Conservation (phyloP, 1,139 yeast genomes). For the Lodderomyces beijingensis region DNA sequence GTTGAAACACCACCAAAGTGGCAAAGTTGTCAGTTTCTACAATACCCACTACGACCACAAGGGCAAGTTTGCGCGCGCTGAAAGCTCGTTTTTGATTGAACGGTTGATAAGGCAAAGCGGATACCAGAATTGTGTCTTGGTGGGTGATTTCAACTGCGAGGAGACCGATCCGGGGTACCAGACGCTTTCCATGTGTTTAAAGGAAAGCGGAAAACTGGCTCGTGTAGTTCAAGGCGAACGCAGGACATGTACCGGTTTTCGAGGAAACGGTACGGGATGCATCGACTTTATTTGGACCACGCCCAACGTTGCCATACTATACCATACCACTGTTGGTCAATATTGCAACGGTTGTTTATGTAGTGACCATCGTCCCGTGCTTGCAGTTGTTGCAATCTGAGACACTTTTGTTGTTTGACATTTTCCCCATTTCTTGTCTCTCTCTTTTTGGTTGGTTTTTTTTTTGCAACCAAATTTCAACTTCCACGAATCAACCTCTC, state of each 20-base stretch:
- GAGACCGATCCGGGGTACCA: slow-evolving; percentile 38
- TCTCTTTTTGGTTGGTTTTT: background rate
- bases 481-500: too few species aligned
- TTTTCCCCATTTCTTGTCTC: slow-evolving; percentile 1
- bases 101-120: slow-evolving; percentile 25
- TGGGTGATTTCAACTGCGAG: slow-evolving; percentile 46
- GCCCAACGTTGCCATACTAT: slow-evolving; percentile 13
- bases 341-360: slow-evolving; percentile 11
- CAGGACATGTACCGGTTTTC: slow-evolving; percentile 39
- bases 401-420: background rate
- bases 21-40: slow-evolving; percentile 24
- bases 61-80: slow-evolving; percentile 35
- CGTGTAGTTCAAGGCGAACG: slow-evolving; percentile 24
- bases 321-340: slow-evolving; percentile 14
- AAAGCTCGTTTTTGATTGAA: slow-evolving; percentile 28
- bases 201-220: slow-evolving; percentile 27
- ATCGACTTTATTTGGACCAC: slow-evolving; percentile 31
- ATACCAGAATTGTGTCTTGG: slow-evolving; percentile 23
- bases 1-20: slow-evolving; percentile 12
- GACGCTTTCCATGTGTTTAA: slow-evolving; percentile 22
- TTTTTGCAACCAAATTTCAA: background rate
- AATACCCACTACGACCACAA: slow-evolving; percentile 47
- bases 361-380: slow-evolving; percentile 22
- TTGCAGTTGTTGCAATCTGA: slow-evolving; percentile 14
- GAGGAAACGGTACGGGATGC: slow-evolving; percentile 18